Conservation (phyloP, 169 alveolate species). For the Plasmodium yoelii region DNA sequence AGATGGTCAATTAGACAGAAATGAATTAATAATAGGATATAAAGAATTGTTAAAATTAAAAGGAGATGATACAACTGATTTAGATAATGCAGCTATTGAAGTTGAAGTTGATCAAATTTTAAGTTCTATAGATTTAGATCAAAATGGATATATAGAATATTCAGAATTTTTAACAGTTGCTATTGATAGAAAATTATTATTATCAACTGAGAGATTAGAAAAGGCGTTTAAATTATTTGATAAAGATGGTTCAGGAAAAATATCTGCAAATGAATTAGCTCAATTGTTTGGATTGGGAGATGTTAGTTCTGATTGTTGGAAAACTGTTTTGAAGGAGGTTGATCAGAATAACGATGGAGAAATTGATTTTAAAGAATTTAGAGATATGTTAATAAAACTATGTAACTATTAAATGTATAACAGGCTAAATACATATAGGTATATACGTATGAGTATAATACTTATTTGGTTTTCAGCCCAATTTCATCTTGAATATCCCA, state of each 20-base stretch:
- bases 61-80: conserved; percentile 85
- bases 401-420: conserved; percentile 21
- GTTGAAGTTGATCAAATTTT: conserved; percentile 90
- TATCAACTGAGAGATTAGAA: conserved; percentile 92
- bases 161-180: conserved; percentile 96
- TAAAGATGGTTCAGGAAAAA: conserved; percentile 95
- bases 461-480: too few species aligned
- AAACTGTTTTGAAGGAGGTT: conserved; percentile 89
- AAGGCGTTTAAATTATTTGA: conserved; percentile 96
- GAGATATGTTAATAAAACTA: conserved; percentile 89
- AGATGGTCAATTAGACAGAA: conserved; percentile 90
- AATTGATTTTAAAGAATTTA: conserved; percentile 95
- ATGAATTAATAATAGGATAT: conserved; percentile 90
- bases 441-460: too few species aligned
- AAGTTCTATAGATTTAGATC: conserved; percentile 91
- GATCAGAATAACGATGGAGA: conserved; percentile 94
- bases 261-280: conserved; percentile 93
- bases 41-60: conserved; percentile 85
- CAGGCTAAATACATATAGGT: too few species aligned
- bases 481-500: too few species aligned
- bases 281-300: conserved; percentile 87
- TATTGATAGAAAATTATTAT: conserved; percentile 89
- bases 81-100: conserved; percentile 87
- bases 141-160: conserved; percentile 91
- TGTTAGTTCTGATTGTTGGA: conserved; percentile 85